These are phyloP conservation scores for Emergomyces orientalis DNA, from an alignment of 2,329 filamentous ascomycete species.

Conservation along the genomic window DNA sequence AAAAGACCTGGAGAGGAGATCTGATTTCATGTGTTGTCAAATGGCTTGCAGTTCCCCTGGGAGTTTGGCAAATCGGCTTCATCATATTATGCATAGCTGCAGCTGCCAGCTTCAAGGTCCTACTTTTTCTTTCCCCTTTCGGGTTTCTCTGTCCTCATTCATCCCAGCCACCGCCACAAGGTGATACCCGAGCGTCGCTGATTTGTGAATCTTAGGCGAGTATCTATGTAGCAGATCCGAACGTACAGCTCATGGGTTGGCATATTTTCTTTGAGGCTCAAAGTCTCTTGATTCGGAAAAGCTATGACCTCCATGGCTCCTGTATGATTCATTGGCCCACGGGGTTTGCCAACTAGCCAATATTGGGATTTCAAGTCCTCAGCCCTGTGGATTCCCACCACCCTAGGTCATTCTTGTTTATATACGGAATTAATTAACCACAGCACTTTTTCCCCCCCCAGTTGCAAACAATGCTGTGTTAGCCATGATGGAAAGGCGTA, in stretches of 20 bases:
- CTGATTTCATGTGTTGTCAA: background rate
- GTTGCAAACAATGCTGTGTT: background rate
- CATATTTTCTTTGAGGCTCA: background rate
- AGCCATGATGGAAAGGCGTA: background rate
- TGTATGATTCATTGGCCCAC: conserved; percentile 1
- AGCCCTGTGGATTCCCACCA: background rate
- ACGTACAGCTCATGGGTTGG: background rate
- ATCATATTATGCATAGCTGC: background rate
- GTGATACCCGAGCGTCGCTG: background rate
- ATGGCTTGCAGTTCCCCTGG: background rate
- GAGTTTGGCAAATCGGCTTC: background rate
- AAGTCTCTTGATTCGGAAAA: background rate
- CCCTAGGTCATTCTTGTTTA: background rate
- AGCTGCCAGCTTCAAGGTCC: background rate
- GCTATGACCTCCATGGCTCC: background rate
- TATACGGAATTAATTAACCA: background rate
- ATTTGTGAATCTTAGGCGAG: conserved; percentile 10
- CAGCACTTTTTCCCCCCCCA: background rate
- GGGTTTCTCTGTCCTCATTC: background rate
- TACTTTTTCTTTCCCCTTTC: background rate
- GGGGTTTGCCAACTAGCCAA: background rate
- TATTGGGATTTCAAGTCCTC: background rate
- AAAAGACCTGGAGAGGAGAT: background rate
- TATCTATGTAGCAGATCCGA: conserved; percentile 4
- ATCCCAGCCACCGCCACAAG: background rate